Conservation (phyloP, 2,329 filamentous ascomycete species). For the Hymenoscyphus occultus region DNA sequence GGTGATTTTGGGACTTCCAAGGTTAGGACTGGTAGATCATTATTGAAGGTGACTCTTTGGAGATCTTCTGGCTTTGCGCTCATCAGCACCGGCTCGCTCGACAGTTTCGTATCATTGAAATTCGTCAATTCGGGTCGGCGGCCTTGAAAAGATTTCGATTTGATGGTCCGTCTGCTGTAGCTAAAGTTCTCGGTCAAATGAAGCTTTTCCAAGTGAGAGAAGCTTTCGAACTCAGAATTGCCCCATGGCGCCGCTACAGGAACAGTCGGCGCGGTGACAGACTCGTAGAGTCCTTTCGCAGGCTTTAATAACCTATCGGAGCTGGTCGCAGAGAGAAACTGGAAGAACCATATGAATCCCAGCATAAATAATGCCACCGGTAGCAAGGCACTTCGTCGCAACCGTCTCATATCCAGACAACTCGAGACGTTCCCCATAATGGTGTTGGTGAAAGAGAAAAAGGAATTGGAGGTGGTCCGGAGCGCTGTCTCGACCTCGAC, state of each 20-base stretch:
- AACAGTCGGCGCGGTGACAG: not conserved
- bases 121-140: constrained; percentile 19
- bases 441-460: not conserved
- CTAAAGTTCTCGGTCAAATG: constrained; percentile 19
- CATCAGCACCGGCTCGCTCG: constrained; percentile 12
- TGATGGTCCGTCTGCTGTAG: constrained; percentile 24
- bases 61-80: constrained; percentile 12
- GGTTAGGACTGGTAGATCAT: constrained; percentile 14
- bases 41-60: constrained; percentile 8
- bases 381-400: not conserved
- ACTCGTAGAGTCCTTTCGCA: constrained; percentile 4
- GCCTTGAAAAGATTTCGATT: constrained; percentile 13
- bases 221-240: constrained; percentile 11
- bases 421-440: not conserved
- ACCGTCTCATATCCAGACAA: constrained; percentile 3
- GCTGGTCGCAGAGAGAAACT: constrained; percentile 4
- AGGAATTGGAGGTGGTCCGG: not conserved
- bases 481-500: no score
- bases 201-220: constrained; percentile 20
- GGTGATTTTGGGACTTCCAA: constrained; percentile 21
- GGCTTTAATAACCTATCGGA: constrained; percentile 6
- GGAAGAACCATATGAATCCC: constrained; percentile 9
- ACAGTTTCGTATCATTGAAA: constrained; percentile 20
- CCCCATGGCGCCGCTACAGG: not conserved
- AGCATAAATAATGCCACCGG: constrained; percentile 9